Evolutionary conservation across 1,284 basidiomycete species (phyloP).

Genomic region (Sanghuangporus sanghuang): DNA sequence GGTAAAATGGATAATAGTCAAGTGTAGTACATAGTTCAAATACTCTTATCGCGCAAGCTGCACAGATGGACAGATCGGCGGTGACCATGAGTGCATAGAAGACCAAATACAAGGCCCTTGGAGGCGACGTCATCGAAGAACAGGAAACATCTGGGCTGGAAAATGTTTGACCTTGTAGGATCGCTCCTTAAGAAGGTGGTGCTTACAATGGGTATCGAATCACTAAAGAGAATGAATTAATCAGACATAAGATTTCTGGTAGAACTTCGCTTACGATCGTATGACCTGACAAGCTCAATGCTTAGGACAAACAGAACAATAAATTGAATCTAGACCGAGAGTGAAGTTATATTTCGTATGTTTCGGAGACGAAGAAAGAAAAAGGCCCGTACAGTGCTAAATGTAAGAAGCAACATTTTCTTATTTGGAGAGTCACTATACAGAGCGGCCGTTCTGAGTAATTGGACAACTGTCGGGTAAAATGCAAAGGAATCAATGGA

Average conservation of each 20-base stretch:
- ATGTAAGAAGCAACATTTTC: background rate
- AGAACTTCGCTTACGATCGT: background rate
- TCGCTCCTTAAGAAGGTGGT: background rate
- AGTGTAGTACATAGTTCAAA: background rate
- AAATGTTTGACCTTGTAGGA: background rate
- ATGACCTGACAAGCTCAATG: background rate
- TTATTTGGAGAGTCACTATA: background rate
- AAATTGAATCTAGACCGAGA: background rate
- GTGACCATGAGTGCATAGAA: background rate
- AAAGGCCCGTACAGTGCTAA: background rate
- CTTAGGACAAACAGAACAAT: background rate
- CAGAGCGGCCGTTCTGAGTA: background rate
- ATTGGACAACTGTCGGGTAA: background rate
- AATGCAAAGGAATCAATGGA: background rate
- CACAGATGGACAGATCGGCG: background rate
- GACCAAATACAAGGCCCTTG: background rate
- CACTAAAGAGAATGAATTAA: background rate
- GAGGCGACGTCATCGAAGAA: background rate
- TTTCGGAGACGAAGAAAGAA: background rate
- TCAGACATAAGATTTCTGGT: background rate
- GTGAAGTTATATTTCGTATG: background rate
- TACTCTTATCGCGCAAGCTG: background rate
- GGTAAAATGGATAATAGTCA: background rate
- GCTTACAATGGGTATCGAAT: background rate
- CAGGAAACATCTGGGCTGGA: background rate